Base-by-base conservation (phyloP, 768 basidiomycete genomes). In the Naganishia onofrii region DNA sequence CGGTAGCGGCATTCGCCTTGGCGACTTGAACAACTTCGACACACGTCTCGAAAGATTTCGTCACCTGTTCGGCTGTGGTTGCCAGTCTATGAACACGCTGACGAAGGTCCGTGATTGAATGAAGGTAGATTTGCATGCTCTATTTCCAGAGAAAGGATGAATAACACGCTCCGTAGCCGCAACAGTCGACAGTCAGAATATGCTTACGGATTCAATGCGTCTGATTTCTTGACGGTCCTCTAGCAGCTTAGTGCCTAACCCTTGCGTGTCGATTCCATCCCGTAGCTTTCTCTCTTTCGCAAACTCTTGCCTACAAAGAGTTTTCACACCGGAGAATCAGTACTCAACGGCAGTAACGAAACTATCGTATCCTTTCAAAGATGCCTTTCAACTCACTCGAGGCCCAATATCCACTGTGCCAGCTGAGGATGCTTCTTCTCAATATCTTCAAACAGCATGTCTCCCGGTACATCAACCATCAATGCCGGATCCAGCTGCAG, bases 391-490 rank as follows among this genome's bases (percentile, higher is more conserved):
- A 42, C 56, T 32, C 29, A 69, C 68, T 69, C 68, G 68, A 69
- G 46, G 31, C 46, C 58, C 44, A 70, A 42, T 51, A 70, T 65
- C 51, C 52, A 58, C n/a, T 46, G 34, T 5, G 69, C 69, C 5
- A 60, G 36, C 32, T 70, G 58, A 2, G 60, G 69, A 36, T 51
- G 38, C 54, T 70, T 64, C 21, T 70, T 65, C 54, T 70, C 69
- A 60, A 70, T 65, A 46, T 70, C 69, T 23, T 70, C 69, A 23
- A 70, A 70, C 60, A 70, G 26, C 63, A 64, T 70, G 36, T 65
- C 60, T 8, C 51, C 60, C 12, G 58, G 60, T 21, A 70, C 60
- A 54, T 70, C 69, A 0, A 64, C 63, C 54, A 64, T 60, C 34
- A 70, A 58, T 32, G 58, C 58, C 7, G 58, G 51, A 38, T 64